phyloP scores from a whole-genome alignment of 345 rosid genomes.

The Geranium rotundifolium region DNA sequence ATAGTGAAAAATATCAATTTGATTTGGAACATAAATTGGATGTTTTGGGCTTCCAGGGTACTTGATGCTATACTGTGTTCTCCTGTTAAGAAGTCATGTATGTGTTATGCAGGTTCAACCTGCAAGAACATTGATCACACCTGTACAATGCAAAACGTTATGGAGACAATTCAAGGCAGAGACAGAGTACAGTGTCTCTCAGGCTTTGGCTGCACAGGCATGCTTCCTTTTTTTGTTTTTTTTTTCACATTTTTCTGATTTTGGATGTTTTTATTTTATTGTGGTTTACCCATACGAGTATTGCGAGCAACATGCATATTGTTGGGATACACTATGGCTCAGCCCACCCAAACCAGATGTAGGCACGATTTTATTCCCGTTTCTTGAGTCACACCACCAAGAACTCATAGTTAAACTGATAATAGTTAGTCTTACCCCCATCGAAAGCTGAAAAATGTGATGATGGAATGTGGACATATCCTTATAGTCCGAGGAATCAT shows the following conservation, averaged over 20 bases:
- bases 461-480: neutral
- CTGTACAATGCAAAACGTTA: conserved; percentile 88
- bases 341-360: no score
- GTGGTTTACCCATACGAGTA: neutral
- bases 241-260: conserved; percentile 2
- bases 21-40: neutral
- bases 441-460: neutral
- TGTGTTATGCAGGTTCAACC: conserved; percentile 46
- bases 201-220: conserved; percentile 99
- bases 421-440: no score
- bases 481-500: neutral
- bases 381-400: no score
- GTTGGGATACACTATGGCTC: no score
- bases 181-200: conserved; percentile 88
- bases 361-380: no score
- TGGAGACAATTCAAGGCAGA: conserved; percentile 97
- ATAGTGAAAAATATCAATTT: neutral
- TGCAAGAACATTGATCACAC: conserved; percentile 80
- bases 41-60: neutral
- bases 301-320: neutral
- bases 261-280: neutral
- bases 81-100: neutral
- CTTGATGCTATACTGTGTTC: neutral
- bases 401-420: no score
- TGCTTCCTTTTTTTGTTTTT: conserved; percentile 6